Evolutionary conservation across 139 green algal species (phyloP), one percentile per base, ranked within the genome.

Genomic region (Volvox africanus): DNA sequence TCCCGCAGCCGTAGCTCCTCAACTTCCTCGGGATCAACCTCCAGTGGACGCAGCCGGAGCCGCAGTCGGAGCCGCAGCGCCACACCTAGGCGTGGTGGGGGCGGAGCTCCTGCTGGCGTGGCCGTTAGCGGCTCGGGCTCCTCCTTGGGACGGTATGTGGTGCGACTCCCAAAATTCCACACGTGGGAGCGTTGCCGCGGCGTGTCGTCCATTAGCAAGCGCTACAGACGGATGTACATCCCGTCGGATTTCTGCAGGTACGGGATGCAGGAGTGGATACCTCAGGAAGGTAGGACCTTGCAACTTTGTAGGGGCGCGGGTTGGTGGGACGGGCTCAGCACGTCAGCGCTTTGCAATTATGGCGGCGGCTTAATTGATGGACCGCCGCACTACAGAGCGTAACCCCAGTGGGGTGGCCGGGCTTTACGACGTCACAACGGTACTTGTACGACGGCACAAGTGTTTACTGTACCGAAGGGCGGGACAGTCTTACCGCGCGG

Each of bases 141-240:
- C 73, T 32, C 61, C 61, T 32, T 78, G 11, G 83, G 88, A 0
- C 92, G 93, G 78, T 96, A 96, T 91, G 37, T 77, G 17, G 91
- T 84, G 32, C 55, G 88, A 20, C 86, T 92, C 22, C 93, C 93
- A 32, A 91, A 92, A 73, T 89, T 68, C 37, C 90, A 91, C n/a
- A 93, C 93, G 13, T 91, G 79, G 55, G 93, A 94, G 86, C 83
- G 44, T 12, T 30, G 91, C 19, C 92, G 94, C 19, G 93, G 86
- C 18, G 55, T 95, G 67, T 87, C 93, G 11, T 75, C 82, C 16
- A 32, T 97, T 67, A 93, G 89, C 91, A 96, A 95, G 91, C 93
- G 93, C 83, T 96, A 96, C 93, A 94, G 94, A 73, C 83, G 92
- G 35, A 67, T 97, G 86, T 96, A 96, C 91, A 93, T 97, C 36